A percentile compares a stretch with the other conserved stretches of the same genome.
Conservation (phyloP, 2,329 filamentous ascomycete genomes). For the Cladosporium cucumerinum region DNA sequence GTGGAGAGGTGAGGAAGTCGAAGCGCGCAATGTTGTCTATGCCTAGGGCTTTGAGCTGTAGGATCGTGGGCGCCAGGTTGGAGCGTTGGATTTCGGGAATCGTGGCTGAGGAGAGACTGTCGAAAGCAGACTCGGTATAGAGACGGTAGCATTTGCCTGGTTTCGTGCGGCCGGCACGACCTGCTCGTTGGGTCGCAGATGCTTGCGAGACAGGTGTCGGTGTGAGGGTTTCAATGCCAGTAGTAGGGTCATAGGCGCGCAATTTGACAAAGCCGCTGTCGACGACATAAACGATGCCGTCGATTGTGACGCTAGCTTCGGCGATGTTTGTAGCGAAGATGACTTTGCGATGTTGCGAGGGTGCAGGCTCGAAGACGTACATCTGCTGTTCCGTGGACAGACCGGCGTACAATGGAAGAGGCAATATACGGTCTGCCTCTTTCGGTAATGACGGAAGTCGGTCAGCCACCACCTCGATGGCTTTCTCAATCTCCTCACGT, state of each 20-base stretch:
- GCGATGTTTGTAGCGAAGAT: slow-evolving; percentile 95
- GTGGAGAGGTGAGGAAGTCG: slow-evolving; percentile 81
- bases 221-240: slow-evolving; percentile 84
- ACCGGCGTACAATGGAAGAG: slow-evolving; percentile 83
- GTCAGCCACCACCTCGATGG: slow-evolving; percentile 75
- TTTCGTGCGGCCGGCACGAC: slow-evolving; percentile 81
- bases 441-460: slow-evolving; percentile 62
- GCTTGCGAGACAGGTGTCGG: slow-evolving; percentile 82
- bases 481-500: slow-evolving; percentile 84
- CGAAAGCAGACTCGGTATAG: slow-evolving; percentile 75
- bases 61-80: slow-evolving; percentile 80
- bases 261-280: slow-evolving; percentile 91
- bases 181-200: slow-evolving; percentile 85
- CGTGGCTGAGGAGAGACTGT: slow-evolving; percentile 65
- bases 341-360: slow-evolving; percentile 81
- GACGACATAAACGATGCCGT: slow-evolving; percentile 85
- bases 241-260: slow-evolving; percentile 76
- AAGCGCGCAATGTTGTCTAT: slow-evolving; percentile 94
- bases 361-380: slow-evolving; percentile 84
- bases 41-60: slow-evolving; percentile 91
- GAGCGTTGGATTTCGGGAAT: slow-evolving; percentile 89
- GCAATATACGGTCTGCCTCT: slow-evolving; percentile 58
- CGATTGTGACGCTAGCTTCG: slow-evolving; percentile 91
- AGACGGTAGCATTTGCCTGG: slow-evolving; percentile 92
- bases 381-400: slow-evolving; percentile 88